Base-by-base conservation (phyloP, 1,284 basidiomycete genomes). In the Hortiboletus rubellus region DNA sequence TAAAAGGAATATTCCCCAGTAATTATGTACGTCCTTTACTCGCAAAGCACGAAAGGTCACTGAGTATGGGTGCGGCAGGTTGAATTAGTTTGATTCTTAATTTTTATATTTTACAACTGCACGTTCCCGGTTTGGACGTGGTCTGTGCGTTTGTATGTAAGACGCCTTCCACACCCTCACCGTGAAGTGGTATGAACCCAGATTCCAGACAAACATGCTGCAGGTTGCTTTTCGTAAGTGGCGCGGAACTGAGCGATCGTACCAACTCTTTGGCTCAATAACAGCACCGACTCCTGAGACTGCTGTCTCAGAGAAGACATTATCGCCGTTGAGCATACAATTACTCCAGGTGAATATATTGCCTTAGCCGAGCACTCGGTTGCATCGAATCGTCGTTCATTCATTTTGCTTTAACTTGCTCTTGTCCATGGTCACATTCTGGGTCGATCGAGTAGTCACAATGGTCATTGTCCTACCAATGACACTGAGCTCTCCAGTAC, bases 1-100 rank as follows among this genome's bases (percentile, higher is more conserved):
- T 73, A 70, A 89, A 83, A 72, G 89, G 89, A 12, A 89, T 92
- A 65, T 92, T 92, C 74, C 90, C 89, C 38, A 90, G 87, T 72
- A 91, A 90, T 74, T 92, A 92, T 78, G 90, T 92, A 73, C 72
- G 87, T 80, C 49, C 48, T 37, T 45, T 42, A 36, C 36, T 34
- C 7, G 38, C 46, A 50, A 56, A 55, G 46, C 52, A 48, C 34
- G 15, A 52, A 58, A 60, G 52, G 56, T 63, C 59, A 61, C 61
- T 73, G 58, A 69, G 46, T 58, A 50, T 55, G 42, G 22, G 27
- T 24, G 6, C 31, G 45, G 37, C 52, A 74, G 68, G 72, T 74
- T 30, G 70, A 71, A 41, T 43, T 61, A 50, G 45, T 53, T 30
- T 73, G 59, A 72, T 51, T 45, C 36, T 27, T 27, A 24, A 27